phyloP scores from a whole-genome alignment of 2,329 filamentous ascomycete genomes.

The Arachnopeziza araneosa region DNA sequence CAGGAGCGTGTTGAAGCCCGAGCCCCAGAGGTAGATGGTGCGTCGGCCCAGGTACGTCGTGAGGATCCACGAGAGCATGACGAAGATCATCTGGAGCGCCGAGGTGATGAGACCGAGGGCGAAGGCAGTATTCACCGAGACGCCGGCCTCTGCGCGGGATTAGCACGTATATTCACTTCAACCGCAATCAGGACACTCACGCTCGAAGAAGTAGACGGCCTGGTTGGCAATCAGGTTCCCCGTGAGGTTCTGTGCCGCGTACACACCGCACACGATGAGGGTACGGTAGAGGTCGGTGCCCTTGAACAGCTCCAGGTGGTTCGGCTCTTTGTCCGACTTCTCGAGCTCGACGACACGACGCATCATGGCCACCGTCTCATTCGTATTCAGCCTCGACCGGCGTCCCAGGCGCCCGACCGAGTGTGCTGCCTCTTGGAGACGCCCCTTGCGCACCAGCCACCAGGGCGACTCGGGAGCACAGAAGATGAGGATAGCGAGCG shows the following conservation, averaged over 20 bases:
- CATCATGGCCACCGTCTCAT: constrained; percentile 52
- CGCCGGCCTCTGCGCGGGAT: constrained; percentile 51
- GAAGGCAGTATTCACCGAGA: constrained; percentile 49
- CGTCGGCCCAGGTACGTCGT: constrained; percentile 59
- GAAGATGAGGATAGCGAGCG: constrained; percentile 44
- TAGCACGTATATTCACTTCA: constrained; percentile 7
- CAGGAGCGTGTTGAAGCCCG: constrained; percentile 46
- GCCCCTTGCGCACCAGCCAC: constrained; percentile 45
- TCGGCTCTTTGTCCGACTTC: constrained; percentile 41
- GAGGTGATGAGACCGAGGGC: constrained; percentile 60
- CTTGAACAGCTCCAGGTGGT: constrained; percentile 45
- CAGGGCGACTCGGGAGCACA: constrained; percentile 39
- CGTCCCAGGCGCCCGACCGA: constrained; percentile 45
- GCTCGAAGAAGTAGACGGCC: constrained; percentile 26
- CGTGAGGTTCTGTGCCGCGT: constrained; percentile 53
- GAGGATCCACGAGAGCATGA: constrained; percentile 63
- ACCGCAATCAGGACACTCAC: constrained; percentile 15
- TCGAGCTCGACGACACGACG: constrained; percentile 51
- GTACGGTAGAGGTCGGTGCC: constrained; percentile 51
- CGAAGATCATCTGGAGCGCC: constrained; percentile 54
- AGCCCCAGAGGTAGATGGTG: constrained; percentile 59
- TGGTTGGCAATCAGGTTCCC: constrained; percentile 57
- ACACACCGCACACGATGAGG: constrained; percentile 50
- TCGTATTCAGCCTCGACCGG: constrained; percentile 26
- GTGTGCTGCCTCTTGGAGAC: constrained; percentile 34